Evolutionary conservation across 768 basidiomycete genomes (phyloP), one percentile per base, ranked within the genome.

Genomic region (Boletus reticuloceps): DNA sequence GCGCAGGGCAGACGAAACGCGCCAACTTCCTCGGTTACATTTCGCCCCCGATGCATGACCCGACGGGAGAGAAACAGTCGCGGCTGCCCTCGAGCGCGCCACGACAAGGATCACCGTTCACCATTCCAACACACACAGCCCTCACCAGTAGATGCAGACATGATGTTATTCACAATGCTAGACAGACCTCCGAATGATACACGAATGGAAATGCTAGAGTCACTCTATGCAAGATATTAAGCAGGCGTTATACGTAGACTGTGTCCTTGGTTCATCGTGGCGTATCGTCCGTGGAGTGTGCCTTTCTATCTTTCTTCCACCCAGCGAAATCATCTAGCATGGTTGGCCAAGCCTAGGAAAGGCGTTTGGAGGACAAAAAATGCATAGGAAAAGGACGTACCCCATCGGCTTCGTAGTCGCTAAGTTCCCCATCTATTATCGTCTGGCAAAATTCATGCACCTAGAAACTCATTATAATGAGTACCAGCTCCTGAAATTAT

Each of bases 381-480:
- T 45, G 46, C 41, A 41, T 25, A 39, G 5, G 7, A 31, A 47
- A 47, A 40, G n/a, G 22, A 77, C 81, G 54, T 59, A 91, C 91
- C 52, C 86, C 91, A 52, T 91, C 89, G 14, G 82, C 75, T 64
- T 90, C 88, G 63, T 88, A 94, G 58, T 85, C 80, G 41, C 79
- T 72, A 48, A 94, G 69, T 49, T 80, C 78, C 1, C 79, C 78
- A 14, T 79, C 73, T 22, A 91, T 77, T 22, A 91, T 77, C 3
- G 81, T 81, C 58, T 77, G 76, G 58, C 84, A 87, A 65, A 94
- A 94, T 65, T 91, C 91, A 39, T 85, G 76, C 73, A 88, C 84
- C 89, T 91, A 65, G 8, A 51, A 50, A 41, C 12, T 19, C 11
- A 29, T 10, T 29, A 29, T 39, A 25, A 49, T 57, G 8, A 56